Evolutionary conservation across 1,139 yeast genomes (phyloP).

Genomic region (Scheffersomyces lignicola): DNA sequence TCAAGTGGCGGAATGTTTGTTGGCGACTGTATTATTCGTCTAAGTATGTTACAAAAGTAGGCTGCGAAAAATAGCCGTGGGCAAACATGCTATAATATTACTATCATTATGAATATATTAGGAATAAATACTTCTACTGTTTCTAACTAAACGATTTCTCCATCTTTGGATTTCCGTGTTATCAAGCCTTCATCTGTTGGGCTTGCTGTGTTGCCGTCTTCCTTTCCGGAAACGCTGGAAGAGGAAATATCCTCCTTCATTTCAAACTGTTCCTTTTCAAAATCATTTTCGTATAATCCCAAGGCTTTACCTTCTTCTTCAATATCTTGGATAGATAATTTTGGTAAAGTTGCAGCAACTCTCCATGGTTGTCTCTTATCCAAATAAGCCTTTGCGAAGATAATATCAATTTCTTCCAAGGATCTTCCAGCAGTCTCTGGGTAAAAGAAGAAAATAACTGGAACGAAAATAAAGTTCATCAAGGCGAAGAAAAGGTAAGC

Average conservation of each 20-base stretch:
- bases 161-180: neutral
- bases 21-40: too few species aligned
- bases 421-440: conserved; percentile 51
- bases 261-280: conserved; percentile 36
- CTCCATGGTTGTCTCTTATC: conserved; percentile 50
- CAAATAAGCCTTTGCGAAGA: conserved; percentile 44
- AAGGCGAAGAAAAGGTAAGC: conserved; percentile 45
- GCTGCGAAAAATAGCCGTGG: too few species aligned
- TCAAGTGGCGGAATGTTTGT: too few species aligned
- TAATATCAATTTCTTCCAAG: conserved; percentile 49
- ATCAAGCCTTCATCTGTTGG: conserved; percentile 2
- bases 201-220: neutral
- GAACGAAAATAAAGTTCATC: conserved; percentile 39
- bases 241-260: conserved; percentile 26
- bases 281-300: conserved; percentile 47
- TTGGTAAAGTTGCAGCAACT: conserved; percentile 54
- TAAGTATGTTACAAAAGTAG: too few species aligned
- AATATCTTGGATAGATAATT: conserved; percentile 43
- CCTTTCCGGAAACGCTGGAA: conserved; percentile 9
- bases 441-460: conserved; percentile 46
- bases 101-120: neutral
- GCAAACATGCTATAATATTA: too few species aligned
- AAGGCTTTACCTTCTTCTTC: conserved; percentile 49
- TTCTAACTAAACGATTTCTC: neutral
- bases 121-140: neutral